These are phyloP conservation scores for Ceratobasidium sp. DNA, from an alignment of 1,284 basidiomycete species.

Conservation along the genomic window DNA sequence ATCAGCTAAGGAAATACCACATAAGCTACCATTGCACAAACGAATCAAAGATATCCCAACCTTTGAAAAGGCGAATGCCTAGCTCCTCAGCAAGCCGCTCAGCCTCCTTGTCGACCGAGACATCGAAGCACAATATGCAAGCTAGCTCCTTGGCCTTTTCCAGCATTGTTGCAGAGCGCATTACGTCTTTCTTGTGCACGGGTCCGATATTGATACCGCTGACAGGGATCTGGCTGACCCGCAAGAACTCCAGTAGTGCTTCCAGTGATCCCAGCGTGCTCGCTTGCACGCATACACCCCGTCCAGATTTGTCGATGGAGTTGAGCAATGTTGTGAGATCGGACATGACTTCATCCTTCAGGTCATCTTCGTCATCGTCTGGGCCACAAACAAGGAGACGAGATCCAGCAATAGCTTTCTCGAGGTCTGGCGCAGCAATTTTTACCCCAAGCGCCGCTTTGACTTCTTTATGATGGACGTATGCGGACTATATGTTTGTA, in stretches of 20 bases:
- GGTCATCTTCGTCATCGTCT: constrained; percentile 58
- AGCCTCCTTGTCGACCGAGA: constrained; percentile 58
- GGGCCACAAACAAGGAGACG: constrained; percentile 88
- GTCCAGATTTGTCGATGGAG: constrained; percentile 93
- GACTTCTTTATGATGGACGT: constrained; percentile 98
- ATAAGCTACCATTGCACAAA: background rate
- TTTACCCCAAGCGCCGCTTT: constrained; percentile 99
- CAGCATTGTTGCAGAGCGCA: constrained; percentile 92
- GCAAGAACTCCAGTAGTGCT: constrained; percentile 95
- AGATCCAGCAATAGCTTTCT: constrained; percentile 99
- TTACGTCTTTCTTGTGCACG: constrained; percentile 95
- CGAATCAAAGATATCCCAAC: constrained; percentile 44
- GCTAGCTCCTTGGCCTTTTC: constrained; percentile 97
- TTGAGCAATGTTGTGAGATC: constrained; percentile 91
- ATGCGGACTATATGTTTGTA: constrained; percentile 72
- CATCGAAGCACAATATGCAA: constrained; percentile 97
- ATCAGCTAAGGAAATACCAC: constrained; percentile 66
- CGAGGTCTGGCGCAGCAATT: constrained; percentile 93
- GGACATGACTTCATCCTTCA: constrained; percentile 52
- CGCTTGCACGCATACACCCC: constrained; percentile 97
- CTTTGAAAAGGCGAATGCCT: constrained; percentile 63
- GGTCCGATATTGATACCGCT: constrained; percentile 98
- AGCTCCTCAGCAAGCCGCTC: constrained; percentile 75
- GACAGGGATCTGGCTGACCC: constrained; percentile 95
- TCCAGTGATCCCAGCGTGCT: constrained; percentile 98